A percentile compares a stretch with the other conserved stretches of the same genome.
Evolutionary conservation across 2,329 filamentous ascomycete genomes (phyloP).

Genomic region (Chrysosporium keratinophilum): DNA sequence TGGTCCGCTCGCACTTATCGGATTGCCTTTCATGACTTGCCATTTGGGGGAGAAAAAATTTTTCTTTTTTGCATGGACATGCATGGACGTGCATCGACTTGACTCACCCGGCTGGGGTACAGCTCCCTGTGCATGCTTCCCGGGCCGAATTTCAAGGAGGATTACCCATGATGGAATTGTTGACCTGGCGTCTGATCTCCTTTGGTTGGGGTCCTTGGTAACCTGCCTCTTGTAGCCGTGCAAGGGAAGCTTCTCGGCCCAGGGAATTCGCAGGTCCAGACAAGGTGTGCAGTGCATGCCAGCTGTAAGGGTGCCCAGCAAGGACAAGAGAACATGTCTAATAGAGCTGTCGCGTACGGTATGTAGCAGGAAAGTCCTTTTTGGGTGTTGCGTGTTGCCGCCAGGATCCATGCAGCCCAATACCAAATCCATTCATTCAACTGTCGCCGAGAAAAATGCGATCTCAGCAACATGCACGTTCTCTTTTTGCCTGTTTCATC

Average conservation of each 20-base stretch:
- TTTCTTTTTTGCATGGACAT: too few species aligned
- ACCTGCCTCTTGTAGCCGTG: neutral
- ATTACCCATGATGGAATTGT: neutral
- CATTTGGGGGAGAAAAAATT: too few species aligned
- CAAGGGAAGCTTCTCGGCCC: neutral
- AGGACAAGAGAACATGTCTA: neutral
- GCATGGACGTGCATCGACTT: too few species aligned
- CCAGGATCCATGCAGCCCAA: neutral
- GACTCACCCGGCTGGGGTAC: too few species aligned
- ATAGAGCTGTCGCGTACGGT: neutral
- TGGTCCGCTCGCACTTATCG: too few species aligned
- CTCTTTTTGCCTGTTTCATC: neutral
- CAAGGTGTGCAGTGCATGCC: neutral
- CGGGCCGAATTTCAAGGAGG: too few species aligned
- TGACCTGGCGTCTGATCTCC: neutral
- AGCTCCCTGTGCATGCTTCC: too few species aligned
- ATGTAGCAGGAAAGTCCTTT: too few species aligned
- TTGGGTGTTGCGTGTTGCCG: neutral
- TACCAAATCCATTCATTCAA: neutral
- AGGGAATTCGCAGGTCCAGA: neutral
- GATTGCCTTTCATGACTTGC: too few species aligned
- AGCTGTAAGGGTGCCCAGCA: neutral
- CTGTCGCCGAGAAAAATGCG: neutral
- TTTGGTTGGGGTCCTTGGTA: neutral
- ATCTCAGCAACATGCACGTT: neutral